A percentile compares a stretch with the other conserved stretches of the same genome.
These are phyloP conservation scores for Apiospora marii DNA, from an alignment of 2,329 filamentous ascomycete genomes.

Conservation along the genomic window DNA sequence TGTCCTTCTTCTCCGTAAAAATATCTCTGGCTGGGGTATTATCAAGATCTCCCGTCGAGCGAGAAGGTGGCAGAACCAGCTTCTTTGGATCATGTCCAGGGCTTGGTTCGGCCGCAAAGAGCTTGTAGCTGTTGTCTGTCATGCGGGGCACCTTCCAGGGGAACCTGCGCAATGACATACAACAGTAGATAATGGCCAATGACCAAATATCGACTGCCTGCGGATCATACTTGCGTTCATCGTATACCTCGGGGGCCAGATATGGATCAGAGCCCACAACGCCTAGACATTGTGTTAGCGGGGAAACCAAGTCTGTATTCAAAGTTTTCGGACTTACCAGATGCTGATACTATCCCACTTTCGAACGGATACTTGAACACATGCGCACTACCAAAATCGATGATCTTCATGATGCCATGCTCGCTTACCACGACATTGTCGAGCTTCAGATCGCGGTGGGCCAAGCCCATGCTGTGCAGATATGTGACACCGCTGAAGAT, in stretches of 20 bases:
- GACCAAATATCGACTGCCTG: conserved; percentile 98
- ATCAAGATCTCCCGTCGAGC: conserved; percentile 53
- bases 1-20: conserved; percentile 31
- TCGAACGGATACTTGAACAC: conserved; percentile 99
- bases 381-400: conserved; percentile 97
- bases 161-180: conserved; percentile 94
- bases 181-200: conserved; percentile 97
- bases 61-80: conserved; percentile 55
- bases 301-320: conserved; percentile 23
- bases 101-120: conserved; percentile 87
- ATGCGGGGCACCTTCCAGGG: conserved; percentile 95
- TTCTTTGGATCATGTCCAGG: conserved; percentile 71
- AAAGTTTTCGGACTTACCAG: conserved; percentile 64
- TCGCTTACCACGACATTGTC: conserved; percentile 99
- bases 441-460: conserved; percentile 93
- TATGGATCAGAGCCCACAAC: conserved; percentile 91
- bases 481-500: conserved; percentile 95
- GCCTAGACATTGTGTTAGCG: conserved; percentile 46
- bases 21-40: conserved; percentile 50
- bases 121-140: conserved; percentile 92
- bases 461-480: conserved; percentile 91
- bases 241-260: conserved; percentile 95
- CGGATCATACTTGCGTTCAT: conserved; percentile 91
- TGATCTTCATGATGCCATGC: conserved; percentile 98
- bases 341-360: conserved; percentile 81